These are phyloP conservation scores for Casuarina glauca DNA, from an alignment of 306 rosid species.

Conservation along the genomic window DNA sequence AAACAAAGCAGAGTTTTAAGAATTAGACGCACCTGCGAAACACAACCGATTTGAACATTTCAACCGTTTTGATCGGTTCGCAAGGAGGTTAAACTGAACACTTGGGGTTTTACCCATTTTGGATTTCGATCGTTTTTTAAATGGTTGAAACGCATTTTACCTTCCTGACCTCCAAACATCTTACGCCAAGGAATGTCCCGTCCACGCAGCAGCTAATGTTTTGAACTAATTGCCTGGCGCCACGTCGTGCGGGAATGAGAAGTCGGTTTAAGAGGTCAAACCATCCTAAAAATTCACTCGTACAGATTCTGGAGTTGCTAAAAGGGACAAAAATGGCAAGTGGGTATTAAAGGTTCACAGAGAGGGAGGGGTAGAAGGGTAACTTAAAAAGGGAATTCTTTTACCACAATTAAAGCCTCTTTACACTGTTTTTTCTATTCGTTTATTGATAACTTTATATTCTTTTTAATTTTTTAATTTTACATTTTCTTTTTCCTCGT, in stretches of 20 bases:
- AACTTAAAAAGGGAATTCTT: slow-evolving; percentile 30
- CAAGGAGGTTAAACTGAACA: not conserved
- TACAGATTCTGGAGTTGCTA: no score
- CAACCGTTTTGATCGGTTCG: slow-evolving; percentile 11
- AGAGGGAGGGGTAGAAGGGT: slow-evolving; percentile 38
- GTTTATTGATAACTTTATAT: not conserved
- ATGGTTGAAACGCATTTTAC: not conserved
- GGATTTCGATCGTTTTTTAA: not conserved
- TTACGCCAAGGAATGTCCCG: not conserved
- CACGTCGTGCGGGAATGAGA: not conserved
- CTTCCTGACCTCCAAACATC: not conserved
- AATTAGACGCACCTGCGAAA: not conserved
- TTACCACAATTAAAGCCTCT: slow-evolving; percentile 41
- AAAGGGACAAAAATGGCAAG: slow-evolving; percentile 11
- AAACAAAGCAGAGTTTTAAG: not conserved
- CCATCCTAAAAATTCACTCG: no score
- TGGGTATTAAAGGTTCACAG: not conserved
- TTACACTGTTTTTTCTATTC: slow-evolving; percentile 15
- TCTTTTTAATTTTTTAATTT: not conserved
- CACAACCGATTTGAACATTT: slow-evolving; percentile 13
- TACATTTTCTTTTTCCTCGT: slow-evolving; percentile 17
- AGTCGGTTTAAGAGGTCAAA: not conserved
- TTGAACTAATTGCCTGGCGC: not conserved
- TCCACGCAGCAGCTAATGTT: not conserved
- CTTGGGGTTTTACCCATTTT: not conserved